These are phyloP conservation scores for Colletotrichum sp. DNA, from an alignment of 2,329 filamentous ascomycete species.

Conservation along the genomic window DNA sequence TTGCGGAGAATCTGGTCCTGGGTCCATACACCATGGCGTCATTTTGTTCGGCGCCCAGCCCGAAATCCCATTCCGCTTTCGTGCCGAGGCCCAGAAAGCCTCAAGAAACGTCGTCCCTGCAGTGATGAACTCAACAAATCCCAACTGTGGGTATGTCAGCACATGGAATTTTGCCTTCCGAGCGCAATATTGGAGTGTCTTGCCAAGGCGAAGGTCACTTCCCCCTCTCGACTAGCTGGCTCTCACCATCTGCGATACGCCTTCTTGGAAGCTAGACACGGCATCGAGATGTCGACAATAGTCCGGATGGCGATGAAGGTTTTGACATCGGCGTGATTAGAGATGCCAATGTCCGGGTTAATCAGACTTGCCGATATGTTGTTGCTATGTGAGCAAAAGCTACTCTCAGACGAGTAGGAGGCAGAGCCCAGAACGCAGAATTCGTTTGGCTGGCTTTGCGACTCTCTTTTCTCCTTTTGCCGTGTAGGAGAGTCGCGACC, in stretches of 20 bases:
- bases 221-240: background rate
- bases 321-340: background rate
- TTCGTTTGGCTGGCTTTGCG: background rate
- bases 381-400: background rate
- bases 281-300: background rate
- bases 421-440: background rate
- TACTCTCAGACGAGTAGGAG: background rate
- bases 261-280: background rate
- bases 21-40: background rate
- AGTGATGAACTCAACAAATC: background rate
- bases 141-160: background rate
- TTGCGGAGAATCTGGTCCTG: background rate
- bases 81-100: background rate
- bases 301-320: background rate
- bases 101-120: background rate
- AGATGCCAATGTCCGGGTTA: background rate
- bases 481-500: accelerated
- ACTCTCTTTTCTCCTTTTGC: background rate
- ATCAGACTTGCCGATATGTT: background rate
- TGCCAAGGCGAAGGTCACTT: background rate
- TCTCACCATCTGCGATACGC: background rate
- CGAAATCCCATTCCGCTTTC: background rate
- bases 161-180: background rate
- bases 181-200: background rate
- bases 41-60: background rate